Evolutionary conservation across 2,329 filamentous ascomycete species (phyloP), one percentile per base, ranked within the genome.

Genomic region (Trichoderma arundinaceum): DNA sequence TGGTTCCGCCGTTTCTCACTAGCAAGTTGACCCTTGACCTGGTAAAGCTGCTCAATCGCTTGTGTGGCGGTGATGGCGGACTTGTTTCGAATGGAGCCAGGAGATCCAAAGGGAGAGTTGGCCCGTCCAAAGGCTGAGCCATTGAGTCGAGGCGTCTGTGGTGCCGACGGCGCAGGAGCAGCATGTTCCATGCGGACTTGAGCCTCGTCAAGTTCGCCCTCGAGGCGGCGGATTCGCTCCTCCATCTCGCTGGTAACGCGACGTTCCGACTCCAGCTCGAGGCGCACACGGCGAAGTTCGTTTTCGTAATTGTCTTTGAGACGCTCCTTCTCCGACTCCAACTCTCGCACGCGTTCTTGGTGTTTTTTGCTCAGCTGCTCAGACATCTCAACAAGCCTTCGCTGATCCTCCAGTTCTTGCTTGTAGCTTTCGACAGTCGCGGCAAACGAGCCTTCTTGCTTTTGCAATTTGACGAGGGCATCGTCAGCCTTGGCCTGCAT

Each of bases 401-500:
- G 88, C 32, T 91, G 88, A 68, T 90, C 90, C 69, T 96, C 92
- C 7, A 97, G 83, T 75, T 98, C 94, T 64, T 94, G 89, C 71
- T 90, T 88, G 82, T 95, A 96, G 67, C 90, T 90, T 75, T 97
- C 91, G 68, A 96, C 89, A n/a, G 89, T 88, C 62, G 91, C 87
- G 1, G 92, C 90, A 32, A 91, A 90, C 19, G 92, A 87, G 74
- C 96, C 93, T 73, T 95, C 90, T 39, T 97, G 85, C 74, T 93
- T 90, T 73, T 97, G 92, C 35, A 97, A 88, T 73, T 90, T 92
- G 49, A 86, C 82, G 51, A 97, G 85, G 6, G 90, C 88, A 66
- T 97, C 92, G 67, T 98, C 94, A 1, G 92, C 89, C 79, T 95
- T 97, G 73, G 90, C 86, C 73, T 94, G 92, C 52, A 96, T 84